Evolutionary conservation across 164 flowering plant species (phyloP), one percentile per base, ranked within the genome.

Genomic region (Akebia trifoliata): DNA sequence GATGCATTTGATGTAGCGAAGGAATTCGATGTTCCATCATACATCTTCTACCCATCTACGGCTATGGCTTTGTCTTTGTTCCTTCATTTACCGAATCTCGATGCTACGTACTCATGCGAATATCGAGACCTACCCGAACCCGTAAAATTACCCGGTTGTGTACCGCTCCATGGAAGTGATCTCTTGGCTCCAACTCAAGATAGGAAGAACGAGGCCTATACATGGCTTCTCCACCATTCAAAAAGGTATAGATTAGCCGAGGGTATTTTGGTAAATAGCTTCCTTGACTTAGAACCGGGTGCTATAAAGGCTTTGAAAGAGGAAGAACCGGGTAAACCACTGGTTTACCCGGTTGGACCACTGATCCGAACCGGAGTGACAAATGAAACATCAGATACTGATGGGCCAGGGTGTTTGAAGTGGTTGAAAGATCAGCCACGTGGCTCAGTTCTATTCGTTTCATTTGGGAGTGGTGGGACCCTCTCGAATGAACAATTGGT

Each of bases 381-480:
- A 17, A 50, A 4, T 1, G 44, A 6, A 1, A 49, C 15, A 0
- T n/a, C n/a, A n/a, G n/a, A n/a, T n/a, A 14, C 17, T 0, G 65
- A 49, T 21, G 62, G 44, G 22, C 15, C 50, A 0, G 71, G 62
- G 28, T 69, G 74, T 40, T 37, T 76, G 51, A 50, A 31, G 29
- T 76, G 83, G 80, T 53, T 78, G 55, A 76, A 78, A 15, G 42
- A 62, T 28, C 82, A 78, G 49, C 77, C 75, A 11, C 22, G 2
- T 8, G 75, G 64, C 1, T 70, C 77, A 0, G 81, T 78, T 9
- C 46, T 78, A 25, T 78, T 44, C 31, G 65, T 78, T 0, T 75
- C 68, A 0, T 75, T 78, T 18, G 82, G 82, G 12, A 78, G 77
- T 22, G 77, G 75, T 5, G 82, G 82, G 34, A 70, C 79, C 6